phyloP scores from a whole-genome alignment of 2,329 filamentous ascomycete species.

The Apiospora marii region DNA sequence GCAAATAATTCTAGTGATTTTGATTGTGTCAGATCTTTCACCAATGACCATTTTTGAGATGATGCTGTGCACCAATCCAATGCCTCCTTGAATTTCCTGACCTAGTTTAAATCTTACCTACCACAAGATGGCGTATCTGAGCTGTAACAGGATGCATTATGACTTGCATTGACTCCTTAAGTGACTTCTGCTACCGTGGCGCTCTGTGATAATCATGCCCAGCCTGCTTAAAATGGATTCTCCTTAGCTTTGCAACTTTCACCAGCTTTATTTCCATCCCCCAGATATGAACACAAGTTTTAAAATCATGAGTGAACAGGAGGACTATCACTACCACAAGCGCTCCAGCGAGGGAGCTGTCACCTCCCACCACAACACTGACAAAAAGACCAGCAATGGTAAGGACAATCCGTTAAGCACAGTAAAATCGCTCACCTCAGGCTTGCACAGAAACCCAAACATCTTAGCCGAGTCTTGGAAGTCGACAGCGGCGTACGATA shows the following conservation, averaged over 20 bases:
- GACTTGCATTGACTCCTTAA: neutral
- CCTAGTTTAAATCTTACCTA: too few relatives aligned
- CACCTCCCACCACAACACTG: neutral
- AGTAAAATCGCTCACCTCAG: neutral
- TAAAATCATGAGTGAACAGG: neutral
- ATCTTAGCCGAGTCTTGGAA: neutral
- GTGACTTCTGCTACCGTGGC: neutral
- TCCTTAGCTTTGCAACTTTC: neutral
- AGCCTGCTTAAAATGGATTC: neutral
- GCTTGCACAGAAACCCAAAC: neutral
- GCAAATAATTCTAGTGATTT: neutral
- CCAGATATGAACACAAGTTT: neutral
- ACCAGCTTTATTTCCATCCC: neutral
- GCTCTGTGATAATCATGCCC: neutral
- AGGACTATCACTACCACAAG: neutral
- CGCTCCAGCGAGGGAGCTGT: neutral
- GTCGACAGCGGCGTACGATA: neutral
- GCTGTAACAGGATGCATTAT: neutral
- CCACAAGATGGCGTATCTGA: too few relatives aligned
- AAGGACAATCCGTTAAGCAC: neutral
- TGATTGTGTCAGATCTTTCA: rapidly evolving
- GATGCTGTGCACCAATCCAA: neutral
- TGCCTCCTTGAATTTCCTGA: neutral
- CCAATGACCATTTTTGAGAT: neutral
- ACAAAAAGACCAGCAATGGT: neutral